Conservation (phyloP, 306 rosid species). For the Sphenostylis stenocarpa region DNA sequence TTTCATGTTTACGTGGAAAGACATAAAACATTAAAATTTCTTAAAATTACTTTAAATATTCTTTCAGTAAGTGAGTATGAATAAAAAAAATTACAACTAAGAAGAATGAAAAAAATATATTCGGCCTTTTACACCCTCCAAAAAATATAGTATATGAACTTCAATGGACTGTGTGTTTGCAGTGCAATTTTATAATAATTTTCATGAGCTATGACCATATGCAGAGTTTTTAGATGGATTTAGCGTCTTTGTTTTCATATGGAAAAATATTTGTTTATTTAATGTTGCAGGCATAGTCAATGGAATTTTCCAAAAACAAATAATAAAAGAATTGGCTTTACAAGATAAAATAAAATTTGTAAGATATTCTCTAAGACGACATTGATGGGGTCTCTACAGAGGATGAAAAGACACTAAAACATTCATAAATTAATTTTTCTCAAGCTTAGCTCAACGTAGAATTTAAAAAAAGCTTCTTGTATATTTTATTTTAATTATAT, state of each 20-base stretch:
- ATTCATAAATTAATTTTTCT: slow-evolving; percentile 27
- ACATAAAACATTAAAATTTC: neutral
- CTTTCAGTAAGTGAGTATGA: too few species aligned
- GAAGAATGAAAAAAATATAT: neutral
- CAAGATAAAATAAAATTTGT: slow-evolving; percentile 15
- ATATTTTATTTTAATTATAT: too few species aligned
- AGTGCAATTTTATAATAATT: slow-evolving; percentile 13
- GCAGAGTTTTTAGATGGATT: neutral
- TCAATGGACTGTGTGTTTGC: neutral
- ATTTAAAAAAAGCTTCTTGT: too few species aligned
- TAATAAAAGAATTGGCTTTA: neutral
- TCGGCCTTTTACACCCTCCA: slow-evolving; percentile 5
- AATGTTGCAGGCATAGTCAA: slow-evolving; percentile 3
- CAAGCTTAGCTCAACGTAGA: slow-evolving; percentile 31
- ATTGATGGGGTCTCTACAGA: slow-evolving; percentile 32
- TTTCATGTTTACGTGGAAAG: neutral
- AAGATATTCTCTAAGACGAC: slow-evolving; percentile 31
- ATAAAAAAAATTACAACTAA: neutral
- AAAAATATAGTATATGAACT: slow-evolving; percentile 17
- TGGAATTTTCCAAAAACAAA: neutral
- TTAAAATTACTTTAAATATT: too few species aligned
- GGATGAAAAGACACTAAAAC: slow-evolving; percentile 35
- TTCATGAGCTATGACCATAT: neutral
- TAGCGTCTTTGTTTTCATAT: neutral
- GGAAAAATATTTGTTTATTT: neutral